Base-by-base conservation (phyloP, 2,329 filamentous ascomycete genomes). In the Pseudogymnoascus sp. region DNA sequence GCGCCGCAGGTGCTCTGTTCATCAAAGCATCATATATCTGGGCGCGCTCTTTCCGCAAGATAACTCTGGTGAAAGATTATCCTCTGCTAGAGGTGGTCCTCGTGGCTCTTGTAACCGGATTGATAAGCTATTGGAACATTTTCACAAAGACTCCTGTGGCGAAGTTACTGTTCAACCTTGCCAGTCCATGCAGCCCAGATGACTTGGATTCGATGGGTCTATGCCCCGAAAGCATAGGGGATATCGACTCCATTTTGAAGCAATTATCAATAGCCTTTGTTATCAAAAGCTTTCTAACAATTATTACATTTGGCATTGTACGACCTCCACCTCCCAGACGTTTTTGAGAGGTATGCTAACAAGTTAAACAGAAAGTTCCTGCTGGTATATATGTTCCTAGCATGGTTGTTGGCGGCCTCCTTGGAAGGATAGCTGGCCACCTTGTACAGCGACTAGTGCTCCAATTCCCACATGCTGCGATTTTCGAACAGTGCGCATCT, bases 301-400 rank as follows among this genome's bases (percentile, higher is more conserved):
- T 89, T 54, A 88, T 97, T 68, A 96, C 93, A 0, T 98, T 98
- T 76, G 93, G 93, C 25, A 93, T 97, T 69, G 83, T 85, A 76
- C 76, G 83, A 80, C 36, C 34, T 19, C 14, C 10, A 16, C 3
- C 16, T 21, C 28, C 51, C 11, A 13, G 8, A 13, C 16, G n/a
- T 34, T n/a, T 25, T 57, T 34, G n/a, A 5, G 16, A 6, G 51
- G 19, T 2, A 25, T 65, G 63, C 63, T 68, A 65, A 68, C 51
- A 54, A 16, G 25, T 31, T 19, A 68, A 57, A 19, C 28, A 85
- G 81, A 98, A 98, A 81, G 87, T 98, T 0, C 95, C 95, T 8
- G 92, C 93, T 0, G 95, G 95, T 67, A 97, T 99, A 69, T 99
- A 99, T 71, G 93, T 99, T 1, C 95, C 95, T 2, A 97, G 93